phyloP scores from a whole-genome alignment of 352 stramenopile species.

The Phytophthora hybrid region DNA sequence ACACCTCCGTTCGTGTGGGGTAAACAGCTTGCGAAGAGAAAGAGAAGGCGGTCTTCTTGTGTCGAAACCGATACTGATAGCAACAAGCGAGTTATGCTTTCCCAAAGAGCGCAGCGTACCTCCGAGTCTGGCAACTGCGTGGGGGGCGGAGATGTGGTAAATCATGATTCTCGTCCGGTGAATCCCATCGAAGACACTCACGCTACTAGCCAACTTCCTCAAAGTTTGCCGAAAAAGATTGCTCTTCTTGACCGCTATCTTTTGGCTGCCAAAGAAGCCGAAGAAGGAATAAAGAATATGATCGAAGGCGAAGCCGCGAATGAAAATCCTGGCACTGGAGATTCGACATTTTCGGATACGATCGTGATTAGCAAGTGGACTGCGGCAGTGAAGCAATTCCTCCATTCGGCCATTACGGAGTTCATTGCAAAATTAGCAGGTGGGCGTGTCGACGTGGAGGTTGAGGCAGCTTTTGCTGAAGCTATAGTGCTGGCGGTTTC shows the following conservation, averaged over 20 bases:
- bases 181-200: background rate
- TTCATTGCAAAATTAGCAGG: background rate
- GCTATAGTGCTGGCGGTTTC: background rate
- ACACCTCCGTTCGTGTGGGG: background rate
- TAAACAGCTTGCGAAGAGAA: background rate
- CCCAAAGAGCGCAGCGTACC: background rate
- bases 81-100: background rate
- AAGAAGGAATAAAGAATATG: background rate
- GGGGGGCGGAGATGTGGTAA: background rate
- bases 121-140: background rate
- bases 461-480: background rate
- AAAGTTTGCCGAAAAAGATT: background rate
- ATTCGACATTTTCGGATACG: background rate
- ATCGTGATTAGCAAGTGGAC: background rate
- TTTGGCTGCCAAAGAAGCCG: background rate
- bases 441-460: background rate
- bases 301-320: background rate
- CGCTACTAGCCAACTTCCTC: background rate
- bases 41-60: background rate
- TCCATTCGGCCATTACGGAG: background rate
- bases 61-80: background rate
- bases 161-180: background rate
- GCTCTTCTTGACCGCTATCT: background rate
- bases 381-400: background rate
- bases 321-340: background rate